Conservation (phyloP, 1,284 basidiomycete species). For the Trichosporon inkin region DNA sequence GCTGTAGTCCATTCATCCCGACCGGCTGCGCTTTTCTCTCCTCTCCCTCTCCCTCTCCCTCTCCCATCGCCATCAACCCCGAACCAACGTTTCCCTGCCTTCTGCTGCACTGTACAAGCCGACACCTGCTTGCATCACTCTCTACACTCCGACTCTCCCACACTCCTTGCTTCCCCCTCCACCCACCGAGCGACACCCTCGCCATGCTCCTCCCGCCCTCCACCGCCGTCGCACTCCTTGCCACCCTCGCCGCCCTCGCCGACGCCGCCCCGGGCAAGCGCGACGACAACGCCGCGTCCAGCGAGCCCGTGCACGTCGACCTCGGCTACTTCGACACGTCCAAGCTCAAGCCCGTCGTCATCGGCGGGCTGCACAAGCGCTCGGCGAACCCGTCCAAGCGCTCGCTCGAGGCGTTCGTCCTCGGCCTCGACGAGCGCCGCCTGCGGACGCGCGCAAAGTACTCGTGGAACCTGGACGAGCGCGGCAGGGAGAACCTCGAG, state of each 20-base stretch:
- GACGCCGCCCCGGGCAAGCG: neutral
- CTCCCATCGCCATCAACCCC: too few species aligned
- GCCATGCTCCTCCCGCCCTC: too few species aligned
- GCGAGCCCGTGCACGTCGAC: neutral
- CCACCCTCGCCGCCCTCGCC: neutral
- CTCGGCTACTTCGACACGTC: neutral
- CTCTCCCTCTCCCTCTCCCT: too few species aligned
- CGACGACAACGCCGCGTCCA: too few species aligned
- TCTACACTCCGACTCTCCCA: too few species aligned
- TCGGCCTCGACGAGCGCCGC: conserved; percentile 4
- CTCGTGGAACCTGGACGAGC: neutral
- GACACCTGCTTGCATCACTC: too few species aligned
- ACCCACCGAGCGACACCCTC: too few species aligned
- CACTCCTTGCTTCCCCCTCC: too few species aligned
- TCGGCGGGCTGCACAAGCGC: neutral
- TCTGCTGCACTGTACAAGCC: too few species aligned
- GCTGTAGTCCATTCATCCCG: too few species aligned
- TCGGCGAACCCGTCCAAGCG: neutral
- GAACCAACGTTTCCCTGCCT: too few species aligned
- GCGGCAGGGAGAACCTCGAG: neutral
- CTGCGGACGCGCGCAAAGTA: neutral
- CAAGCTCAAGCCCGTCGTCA: neutral
- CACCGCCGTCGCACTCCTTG: neutral
- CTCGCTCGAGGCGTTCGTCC: neutral
- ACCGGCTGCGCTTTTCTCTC: too few species aligned